Base-by-base conservation (phyloP, 2,329 filamentous ascomycete species). In the Colletotrichum sp. region DNA sequence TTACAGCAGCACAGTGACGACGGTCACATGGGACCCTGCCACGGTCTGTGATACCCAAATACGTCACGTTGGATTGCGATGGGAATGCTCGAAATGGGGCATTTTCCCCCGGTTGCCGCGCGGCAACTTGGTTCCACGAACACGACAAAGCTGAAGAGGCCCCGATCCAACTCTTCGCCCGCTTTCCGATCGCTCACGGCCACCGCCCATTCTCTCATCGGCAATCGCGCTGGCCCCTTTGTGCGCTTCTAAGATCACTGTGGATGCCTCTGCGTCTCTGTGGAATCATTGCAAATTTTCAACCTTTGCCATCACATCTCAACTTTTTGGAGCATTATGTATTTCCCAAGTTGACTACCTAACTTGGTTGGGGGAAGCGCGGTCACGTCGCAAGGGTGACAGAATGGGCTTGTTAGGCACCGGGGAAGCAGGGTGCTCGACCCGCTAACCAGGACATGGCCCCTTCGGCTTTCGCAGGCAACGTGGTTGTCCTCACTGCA, bases 381-480 rank as follows among this genome's bases (percentile, higher is more conserved):
- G 16, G 21, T 61, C 72, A 52, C 61, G 38, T 60, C 38, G 71
- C 73, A 75, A 60, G 67, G 48, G 65, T 65, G 73, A 65, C 43
- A 65, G 73, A 73, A 75, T 65, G 34, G 73, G 73, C 70, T 65
- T 68, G 57, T 36, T 73, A 75, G 64, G 64, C 64, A 68, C 73
- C 73, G 73, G 73, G 73, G 73, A 75, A 75, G 73, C 73, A 73
- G 34, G 70, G 64, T 73, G 70, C 15, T 73, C 48, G 64, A 64
- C 64, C 73, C 73, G 73, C 73, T 69, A 58, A 38, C 70, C 43
- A 68, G 73, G 73, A 75, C 70, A 73, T 64, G 73, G 73, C 9
- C 28, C 34, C 70, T 65, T 73, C 64, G 73, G 70, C 73, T 75
- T 60, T 58, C 26, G 43, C 64, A 68, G 30, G 57, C 73, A 68